phyloP scores from a whole-genome alignment of 2,329 filamentous ascomycete genomes.

The Orbilia blumenaviensis region DNA sequence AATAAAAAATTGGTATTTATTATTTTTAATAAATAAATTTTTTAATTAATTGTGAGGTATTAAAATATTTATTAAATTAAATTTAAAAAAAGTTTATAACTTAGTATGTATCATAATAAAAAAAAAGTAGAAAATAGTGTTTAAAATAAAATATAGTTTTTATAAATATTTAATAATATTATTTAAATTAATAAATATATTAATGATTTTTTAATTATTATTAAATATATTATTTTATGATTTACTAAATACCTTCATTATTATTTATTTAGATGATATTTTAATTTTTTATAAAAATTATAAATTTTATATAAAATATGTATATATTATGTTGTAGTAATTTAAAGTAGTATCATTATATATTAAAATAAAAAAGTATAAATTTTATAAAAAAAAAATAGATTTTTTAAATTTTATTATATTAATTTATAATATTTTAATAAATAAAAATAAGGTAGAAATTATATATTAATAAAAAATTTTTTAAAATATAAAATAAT shows the following conservation, averaged over 20 bases:
- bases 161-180: constrained; percentile 1
- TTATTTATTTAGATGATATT: too few species aligned
- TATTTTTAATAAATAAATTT: constrained; percentile 18
- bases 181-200: constrained; percentile 2
- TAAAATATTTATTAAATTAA: constrained; percentile 26
- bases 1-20: neutral
- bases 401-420: neutral
- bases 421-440: neutral
- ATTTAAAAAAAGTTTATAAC: constrained; percentile 34
- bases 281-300: too few species aligned
- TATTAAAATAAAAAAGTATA: too few species aligned
- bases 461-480: neutral
- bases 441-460: neutral
- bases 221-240: neutral
- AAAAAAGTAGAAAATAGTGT: constrained; percentile 32
- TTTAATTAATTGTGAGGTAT: constrained; percentile 2
- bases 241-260: too few species aligned
- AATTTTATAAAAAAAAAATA: neutral
- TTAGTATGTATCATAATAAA: constrained; percentile 27
- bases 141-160: neutral
- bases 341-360: neutral
- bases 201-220: neutral
- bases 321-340: too few species aligned
- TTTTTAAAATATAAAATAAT: neutral
- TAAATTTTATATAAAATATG: too few species aligned